Conservation (phyloP, 2,329 filamentous ascomycete species). For the Pyrenophora graminea region DNA sequence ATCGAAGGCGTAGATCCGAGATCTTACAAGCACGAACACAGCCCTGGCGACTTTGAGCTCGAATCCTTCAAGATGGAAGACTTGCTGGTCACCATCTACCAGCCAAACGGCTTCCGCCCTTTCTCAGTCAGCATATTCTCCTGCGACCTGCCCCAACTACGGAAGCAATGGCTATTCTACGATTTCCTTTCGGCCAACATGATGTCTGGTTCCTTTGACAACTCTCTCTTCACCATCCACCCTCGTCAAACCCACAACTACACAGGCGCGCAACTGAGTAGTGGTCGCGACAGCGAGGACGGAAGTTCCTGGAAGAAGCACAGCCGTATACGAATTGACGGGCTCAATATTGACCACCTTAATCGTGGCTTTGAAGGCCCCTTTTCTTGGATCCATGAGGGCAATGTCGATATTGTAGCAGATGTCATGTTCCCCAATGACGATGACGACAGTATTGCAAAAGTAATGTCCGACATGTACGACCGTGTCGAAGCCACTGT, state of each 20-base stretch:
- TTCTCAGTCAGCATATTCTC: constrained; percentile 96
- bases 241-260: constrained; percentile 86
- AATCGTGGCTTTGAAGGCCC: constrained; percentile 92
- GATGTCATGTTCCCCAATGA: constrained; percentile 95
- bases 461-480: constrained; percentile 97
- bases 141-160: constrained; percentile 86
- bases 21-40: constrained; percentile 83
- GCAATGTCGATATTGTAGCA: constrained; percentile 93
- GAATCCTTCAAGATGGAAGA: constrained; percentile 97
- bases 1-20: constrained; percentile 75
- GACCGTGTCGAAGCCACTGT: constrained; percentile 94
- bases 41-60: constrained; percentile 93
- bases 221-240: constrained; percentile 95
- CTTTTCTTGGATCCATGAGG: constrained; percentile 97
- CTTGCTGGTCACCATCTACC: constrained; percentile 85
- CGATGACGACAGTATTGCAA: constrained; percentile 82
- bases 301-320: constrained; percentile 91
- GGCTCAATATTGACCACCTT: constrained; percentile 90
- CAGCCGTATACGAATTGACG: constrained; percentile 88
- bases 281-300: constrained; percentile 62
- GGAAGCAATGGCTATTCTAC: constrained; percentile 98
- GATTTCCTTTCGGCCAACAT: constrained; percentile 94
- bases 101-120: constrained; percentile 87
- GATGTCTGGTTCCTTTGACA: constrained; percentile 94
- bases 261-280: constrained; percentile 64